Evolutionary conservation across 768 basidiomycete species (phyloP).

Genomic region (Clavaria fumosa): DNA sequence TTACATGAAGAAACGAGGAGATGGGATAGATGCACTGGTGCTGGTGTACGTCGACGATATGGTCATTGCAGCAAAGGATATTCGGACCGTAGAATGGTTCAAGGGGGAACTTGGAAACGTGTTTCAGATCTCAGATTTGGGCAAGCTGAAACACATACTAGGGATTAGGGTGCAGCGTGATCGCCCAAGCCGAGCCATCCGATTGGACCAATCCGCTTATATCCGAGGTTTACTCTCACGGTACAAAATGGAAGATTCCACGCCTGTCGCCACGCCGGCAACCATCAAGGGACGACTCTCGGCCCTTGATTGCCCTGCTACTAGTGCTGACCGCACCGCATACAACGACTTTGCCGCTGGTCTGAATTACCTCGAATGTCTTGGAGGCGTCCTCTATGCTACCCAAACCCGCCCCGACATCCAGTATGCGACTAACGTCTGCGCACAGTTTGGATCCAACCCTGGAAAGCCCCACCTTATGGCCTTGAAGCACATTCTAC

Average conservation of each 20-base stretch:
- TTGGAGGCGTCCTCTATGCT: slow-evolving; percentile 19
- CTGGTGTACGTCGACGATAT: slow-evolving; percentile 15
- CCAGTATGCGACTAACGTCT: slow-evolving; percentile 15
- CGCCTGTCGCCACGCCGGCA: background rate
- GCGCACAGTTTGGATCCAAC: slow-evolving; percentile 18
- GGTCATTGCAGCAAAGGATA: slow-evolving; percentile 8
- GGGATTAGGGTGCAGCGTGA: background rate
- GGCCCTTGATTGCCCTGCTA: background rate
- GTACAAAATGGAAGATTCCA: slow-evolving; percentile 5
- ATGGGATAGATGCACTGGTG: slow-evolving; percentile 2
- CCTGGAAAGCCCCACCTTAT: slow-evolving; percentile 17
- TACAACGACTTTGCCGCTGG: slow-evolving; percentile 10
- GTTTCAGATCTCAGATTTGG: slow-evolving; percentile 10
- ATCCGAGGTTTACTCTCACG: background rate
- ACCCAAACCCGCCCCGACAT: slow-evolving; percentile 23
- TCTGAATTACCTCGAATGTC: slow-evolving; percentile 13
- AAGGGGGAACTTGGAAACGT: slow-evolving; percentile 13
- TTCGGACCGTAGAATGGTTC: slow-evolving; percentile 8
- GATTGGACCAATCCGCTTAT: background rate
- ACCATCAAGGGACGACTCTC: background rate
- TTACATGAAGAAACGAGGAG: slow-evolving; percentile 10
- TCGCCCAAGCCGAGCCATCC: background rate
- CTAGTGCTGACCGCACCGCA: background rate
- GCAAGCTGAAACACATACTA: slow-evolving; percentile 5
- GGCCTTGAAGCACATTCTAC: slow-evolving; percentile 16